These are phyloP conservation scores for Tulasnella sp. DNA, from an alignment of 768 basidiomycete species.

Conservation along the genomic window DNA sequence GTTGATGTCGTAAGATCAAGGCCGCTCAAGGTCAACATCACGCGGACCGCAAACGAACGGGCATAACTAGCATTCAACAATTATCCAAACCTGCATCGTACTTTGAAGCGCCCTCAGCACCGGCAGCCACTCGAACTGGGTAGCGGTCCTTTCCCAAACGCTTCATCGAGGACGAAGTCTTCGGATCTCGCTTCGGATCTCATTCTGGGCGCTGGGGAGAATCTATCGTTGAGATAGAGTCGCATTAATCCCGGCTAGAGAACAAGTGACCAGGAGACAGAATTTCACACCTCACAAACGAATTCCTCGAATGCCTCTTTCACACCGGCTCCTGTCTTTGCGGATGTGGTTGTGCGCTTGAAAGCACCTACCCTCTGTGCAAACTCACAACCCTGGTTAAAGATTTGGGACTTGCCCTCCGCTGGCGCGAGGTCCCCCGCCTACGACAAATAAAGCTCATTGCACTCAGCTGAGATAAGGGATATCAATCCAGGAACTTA, in stretches of 20 bases:
- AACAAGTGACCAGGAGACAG: too few relatives aligned
- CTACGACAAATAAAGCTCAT: not conserved
- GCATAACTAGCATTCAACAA: not conserved
- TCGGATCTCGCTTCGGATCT: too few relatives aligned
- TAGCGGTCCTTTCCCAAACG: too few relatives aligned
- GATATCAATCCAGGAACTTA: not conserved
- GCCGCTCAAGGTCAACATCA: not conserved
- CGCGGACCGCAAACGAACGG: not conserved
- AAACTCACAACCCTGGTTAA: not conserved
- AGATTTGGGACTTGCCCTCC: not conserved
- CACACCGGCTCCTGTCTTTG: not conserved
- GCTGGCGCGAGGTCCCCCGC: not conserved
- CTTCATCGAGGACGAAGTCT: too few relatives aligned
- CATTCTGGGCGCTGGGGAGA: not conserved
- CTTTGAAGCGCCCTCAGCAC: too few relatives aligned
- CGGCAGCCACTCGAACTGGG: too few relatives aligned
- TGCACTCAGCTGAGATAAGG: too few relatives aligned
- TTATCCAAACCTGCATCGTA: too few relatives aligned
- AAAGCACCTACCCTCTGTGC: not conserved
- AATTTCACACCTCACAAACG: not conserved
- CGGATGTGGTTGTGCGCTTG: not conserved
- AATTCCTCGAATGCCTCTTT: not conserved
- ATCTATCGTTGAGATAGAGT: not conserved
- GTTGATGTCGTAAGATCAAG: not conserved
- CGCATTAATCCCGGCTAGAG: not conserved